Evolutionary conservation across 176 grass and related monocot genomes (phyloP).

Genomic region (Oryza brachyantha): DNA sequence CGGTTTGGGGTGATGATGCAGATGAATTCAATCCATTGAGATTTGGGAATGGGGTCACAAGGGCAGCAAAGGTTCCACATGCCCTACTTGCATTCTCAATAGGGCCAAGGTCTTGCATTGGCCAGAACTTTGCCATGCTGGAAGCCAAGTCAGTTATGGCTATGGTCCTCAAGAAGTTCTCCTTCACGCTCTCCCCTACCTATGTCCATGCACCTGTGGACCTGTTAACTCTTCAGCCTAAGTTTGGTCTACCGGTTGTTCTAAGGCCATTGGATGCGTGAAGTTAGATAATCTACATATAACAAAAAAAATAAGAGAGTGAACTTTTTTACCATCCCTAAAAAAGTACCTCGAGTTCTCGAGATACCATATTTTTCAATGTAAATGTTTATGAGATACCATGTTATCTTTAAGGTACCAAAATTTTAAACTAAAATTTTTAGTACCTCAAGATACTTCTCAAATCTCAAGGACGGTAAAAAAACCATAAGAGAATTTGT

Average conservation of each 20-base stretch:
- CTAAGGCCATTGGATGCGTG: background rate
- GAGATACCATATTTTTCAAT: no score
- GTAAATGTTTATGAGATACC: no score
- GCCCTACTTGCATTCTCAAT: conserved; percentile 18
- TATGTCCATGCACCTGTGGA: conserved; percentile 25
- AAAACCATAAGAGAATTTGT: background rate
- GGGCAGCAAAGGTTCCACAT: conserved; percentile 16
- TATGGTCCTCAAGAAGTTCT: conserved; percentile 12
- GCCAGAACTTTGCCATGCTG: conserved; percentile 16
- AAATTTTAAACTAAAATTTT: no score
- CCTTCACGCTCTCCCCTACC: conserved; percentile 10
- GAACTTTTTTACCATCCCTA: no score
- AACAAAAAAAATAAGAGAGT: no score
- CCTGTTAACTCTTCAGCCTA: background rate
- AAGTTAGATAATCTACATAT: background rate
- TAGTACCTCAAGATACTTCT: no score
- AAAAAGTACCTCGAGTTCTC: no score
- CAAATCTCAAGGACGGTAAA: no score
- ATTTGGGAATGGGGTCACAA: conserved; percentile 10
- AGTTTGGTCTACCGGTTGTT: conserved; percentile 13
- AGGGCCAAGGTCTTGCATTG: conserved; percentile 29
- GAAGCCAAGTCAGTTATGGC: conserved; percentile 28
- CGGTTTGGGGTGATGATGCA: background rate
- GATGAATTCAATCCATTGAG: conserved; percentile 13
- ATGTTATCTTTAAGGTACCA: no score